Percentiles rank a stretch among this genome's conserved stretches.
Conservation (phyloP, 2,329 filamentous ascomycete species). For the Elsinoe ampelina region DNA sequence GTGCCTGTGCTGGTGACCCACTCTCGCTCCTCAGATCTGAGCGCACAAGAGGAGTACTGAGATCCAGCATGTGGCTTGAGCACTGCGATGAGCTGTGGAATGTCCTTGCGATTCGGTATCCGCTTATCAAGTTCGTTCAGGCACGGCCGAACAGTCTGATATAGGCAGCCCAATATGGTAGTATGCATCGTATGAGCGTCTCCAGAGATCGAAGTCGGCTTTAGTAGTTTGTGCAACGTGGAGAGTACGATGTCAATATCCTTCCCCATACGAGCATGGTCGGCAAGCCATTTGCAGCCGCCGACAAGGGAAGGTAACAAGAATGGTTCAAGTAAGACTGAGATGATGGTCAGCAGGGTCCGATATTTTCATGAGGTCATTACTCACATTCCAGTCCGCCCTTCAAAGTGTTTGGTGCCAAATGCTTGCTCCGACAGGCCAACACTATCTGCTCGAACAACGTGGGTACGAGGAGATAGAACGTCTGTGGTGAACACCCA, state of each 20-base stretch:
- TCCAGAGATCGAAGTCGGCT: slow-evolving; percentile 58
- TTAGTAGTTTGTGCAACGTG: slow-evolving; percentile 63
- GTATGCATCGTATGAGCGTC: slow-evolving; percentile 64
- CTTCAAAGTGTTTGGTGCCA: slow-evolving; percentile 62
- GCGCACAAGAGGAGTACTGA: slow-evolving; percentile 53
- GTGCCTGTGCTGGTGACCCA: slow-evolving; percentile 50
- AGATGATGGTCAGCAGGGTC: slow-evolving; percentile 8
- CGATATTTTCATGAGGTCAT: slow-evolving; percentile 17
- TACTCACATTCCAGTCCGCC: slow-evolving; percentile 64
- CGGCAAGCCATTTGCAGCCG: slow-evolving; percentile 61
- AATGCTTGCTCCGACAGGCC: slow-evolving; percentile 54
- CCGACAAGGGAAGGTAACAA: slow-evolving; percentile 68
- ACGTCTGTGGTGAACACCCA: slow-evolving; percentile 71
- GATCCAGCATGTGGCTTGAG: slow-evolving; percentile 51
- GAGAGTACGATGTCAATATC: slow-evolving; percentile 61
- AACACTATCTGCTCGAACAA: slow-evolving; percentile 67
- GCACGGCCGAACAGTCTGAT: slow-evolving; percentile 57
- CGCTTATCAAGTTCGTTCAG: slow-evolving; percentile 58
- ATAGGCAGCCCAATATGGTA: slow-evolving; percentile 62
- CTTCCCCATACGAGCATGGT: slow-evolving; percentile 55
- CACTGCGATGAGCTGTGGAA: slow-evolving; percentile 58
- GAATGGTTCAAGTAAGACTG: slow-evolving; percentile 70
- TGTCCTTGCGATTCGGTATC: slow-evolving; percentile 57
- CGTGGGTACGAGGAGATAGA: slow-evolving; percentile 68
- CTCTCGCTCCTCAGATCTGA: slow-evolving; percentile 57